Evolutionary conservation across 2,329 filamentous ascomycete species (phyloP).

Genomic region (Paramyrothecium sp.): DNA sequence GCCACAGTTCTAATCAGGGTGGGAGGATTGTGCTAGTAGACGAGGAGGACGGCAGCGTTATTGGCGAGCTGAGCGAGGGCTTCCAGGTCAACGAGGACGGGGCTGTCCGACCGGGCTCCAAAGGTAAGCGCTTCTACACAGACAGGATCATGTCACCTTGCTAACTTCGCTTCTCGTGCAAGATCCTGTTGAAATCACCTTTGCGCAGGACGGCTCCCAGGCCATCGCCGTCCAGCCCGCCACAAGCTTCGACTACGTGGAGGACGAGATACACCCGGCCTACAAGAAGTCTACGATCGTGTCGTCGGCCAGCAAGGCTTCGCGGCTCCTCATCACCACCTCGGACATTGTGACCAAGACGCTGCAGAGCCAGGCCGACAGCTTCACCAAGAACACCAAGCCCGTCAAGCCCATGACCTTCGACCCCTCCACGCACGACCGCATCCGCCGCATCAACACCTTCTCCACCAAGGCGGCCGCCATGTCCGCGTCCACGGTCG

Average conservation of each 20-base stretch:
- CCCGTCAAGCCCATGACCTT: constrained; percentile 87
- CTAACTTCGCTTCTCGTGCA: neutral
- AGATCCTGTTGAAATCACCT: constrained; percentile 77
- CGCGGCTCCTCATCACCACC: constrained; percentile 86
- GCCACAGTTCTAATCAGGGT: constrained; percentile 45
- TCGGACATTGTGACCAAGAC: constrained; percentile 77
- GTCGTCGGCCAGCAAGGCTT: constrained; percentile 82
- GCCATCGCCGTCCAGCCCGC: constrained; percentile 66
- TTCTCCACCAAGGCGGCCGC: constrained; percentile 77
- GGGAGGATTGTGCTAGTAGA: constrained; percentile 91
- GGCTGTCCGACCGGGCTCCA: constrained; percentile 78
- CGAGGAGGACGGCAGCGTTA: constrained; percentile 93
- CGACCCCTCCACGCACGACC: constrained; percentile 77
- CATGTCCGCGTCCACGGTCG: constrained; percentile 82
- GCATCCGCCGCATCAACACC: constrained; percentile 86
- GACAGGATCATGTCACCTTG: neutral
- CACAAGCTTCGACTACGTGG: constrained; percentile 51
- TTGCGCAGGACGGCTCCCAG: constrained; percentile 65
- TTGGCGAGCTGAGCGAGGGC: constrained; percentile 84
- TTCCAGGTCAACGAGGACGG: constrained; percentile 78
- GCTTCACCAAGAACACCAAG: constrained; percentile 76
- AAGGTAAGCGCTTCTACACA: constrained; percentile 62
- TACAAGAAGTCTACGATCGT: constrained; percentile 87
- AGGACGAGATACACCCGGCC: constrained; percentile 80
- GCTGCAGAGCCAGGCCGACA: constrained; percentile 74